Base-by-base conservation (phyloP, 2,329 filamentous ascomycete genomes). In the Phoma sp. region DNA sequence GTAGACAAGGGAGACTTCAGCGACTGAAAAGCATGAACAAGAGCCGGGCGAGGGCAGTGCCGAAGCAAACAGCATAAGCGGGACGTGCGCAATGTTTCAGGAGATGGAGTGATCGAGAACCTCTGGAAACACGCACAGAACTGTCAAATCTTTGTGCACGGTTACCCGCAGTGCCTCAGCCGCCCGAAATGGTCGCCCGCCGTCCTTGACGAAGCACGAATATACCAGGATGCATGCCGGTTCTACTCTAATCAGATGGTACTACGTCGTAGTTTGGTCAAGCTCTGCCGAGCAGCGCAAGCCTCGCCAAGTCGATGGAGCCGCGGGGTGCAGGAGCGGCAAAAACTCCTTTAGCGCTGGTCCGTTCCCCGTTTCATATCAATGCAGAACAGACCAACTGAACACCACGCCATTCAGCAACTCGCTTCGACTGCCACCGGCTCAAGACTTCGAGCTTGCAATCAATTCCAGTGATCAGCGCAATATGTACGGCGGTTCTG, bases 201-300 rank as follows among this genome's bases (percentile, higher is more conserved):
- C 9, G 27, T 29, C 27, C 6, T 9, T 29, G 27, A 29, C 9
- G 27, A 29, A 9, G 6, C 27, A 29, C 9, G 27, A 9, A 29
- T 27, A 29, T 7, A 29, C 27, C 27, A 29, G 27, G 27, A 29
- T 7, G 6, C 9, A 9, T 7, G 9, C 1, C 27, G 27, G 9
- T 29, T 9, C 27, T 9, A 9, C 9, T 9, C 27, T 9, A 6
- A n/a, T 39, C 8, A 14, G 24, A 9, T 18, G 10, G 23, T 24
- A n/a, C 10, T 8, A 25, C 3, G 10, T 11, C 10, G 24, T 29
- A 10, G 41, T 40, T 23, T 9, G n/a, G 38, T 39, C 22, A 53
- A 53, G 50, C 50, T 38, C 39, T 14, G 50, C 44, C 50, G 32
- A 53, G 50, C 18, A 30, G 2, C 6, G 43, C 18, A 53, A 47